Percentiles rank a stretch among this genome's conserved stretches.
These are phyloP conservation scores for Pholiota molesta DNA, from an alignment of 768 basidiomycete species.

Conservation along the genomic window DNA sequence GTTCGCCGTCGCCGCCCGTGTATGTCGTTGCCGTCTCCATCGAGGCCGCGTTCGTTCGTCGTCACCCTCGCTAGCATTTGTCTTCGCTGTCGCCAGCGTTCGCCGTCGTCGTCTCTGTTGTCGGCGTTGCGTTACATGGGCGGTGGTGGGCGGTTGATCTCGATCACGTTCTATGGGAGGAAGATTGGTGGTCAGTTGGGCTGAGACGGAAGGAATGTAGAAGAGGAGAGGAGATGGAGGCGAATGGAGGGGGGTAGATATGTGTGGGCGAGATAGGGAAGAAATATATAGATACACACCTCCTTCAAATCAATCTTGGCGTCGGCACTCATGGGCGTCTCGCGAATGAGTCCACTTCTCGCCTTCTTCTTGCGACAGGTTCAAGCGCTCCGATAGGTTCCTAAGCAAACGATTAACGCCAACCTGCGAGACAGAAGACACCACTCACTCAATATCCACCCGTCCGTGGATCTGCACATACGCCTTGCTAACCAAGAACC, in stretches of 20 bases:
- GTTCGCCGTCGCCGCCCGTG: too few relatives aligned
- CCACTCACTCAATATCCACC: slow-evolving; percentile 77
- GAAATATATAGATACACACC: slow-evolving; percentile 40
- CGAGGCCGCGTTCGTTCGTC: too few relatives aligned
- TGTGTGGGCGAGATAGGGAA: background rate
- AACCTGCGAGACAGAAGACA: background rate
- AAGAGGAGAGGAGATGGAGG: too few relatives aligned
- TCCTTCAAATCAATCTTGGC: slow-evolving; percentile 98
- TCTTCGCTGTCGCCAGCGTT: too few relatives aligned
- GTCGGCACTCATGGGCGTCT: slow-evolving; percentile 94
- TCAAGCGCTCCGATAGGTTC: slow-evolving; percentile 91
- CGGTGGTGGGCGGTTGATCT: slow-evolving; percentile 76
- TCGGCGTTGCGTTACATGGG: too few relatives aligned
- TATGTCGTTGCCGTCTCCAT: too few relatives aligned
- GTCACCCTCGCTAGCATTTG: too few relatives aligned
- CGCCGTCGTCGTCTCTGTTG: too few relatives aligned
- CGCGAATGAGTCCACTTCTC: slow-evolving; percentile 99
- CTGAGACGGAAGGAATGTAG: background rate
- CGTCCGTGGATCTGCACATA: slow-evolving; percentile 97
- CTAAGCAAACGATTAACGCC: slow-evolving; percentile 38
- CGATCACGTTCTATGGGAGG: slow-evolving; percentile 85
- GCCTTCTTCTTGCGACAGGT: slow-evolving; percentile 92
- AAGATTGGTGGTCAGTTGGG: background rate
- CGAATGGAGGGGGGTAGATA: background rate
- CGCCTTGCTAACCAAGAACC: slow-evolving; percentile 95